phyloP scores from a whole-genome alignment of 73 alveolate species.

The Paramecium pentaurelia region DNA sequence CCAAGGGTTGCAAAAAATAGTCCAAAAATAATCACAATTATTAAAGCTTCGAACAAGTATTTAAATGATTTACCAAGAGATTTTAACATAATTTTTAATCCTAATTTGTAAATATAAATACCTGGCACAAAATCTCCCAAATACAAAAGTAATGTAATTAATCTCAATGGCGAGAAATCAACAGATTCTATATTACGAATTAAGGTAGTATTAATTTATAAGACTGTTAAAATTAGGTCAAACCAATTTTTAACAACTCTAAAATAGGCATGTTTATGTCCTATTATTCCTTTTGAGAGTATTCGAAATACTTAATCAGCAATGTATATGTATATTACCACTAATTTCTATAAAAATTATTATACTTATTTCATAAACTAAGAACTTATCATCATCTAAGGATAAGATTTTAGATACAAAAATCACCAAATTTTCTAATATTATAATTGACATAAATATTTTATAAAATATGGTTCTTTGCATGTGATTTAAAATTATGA shows the following conservation, averaged over 20 bases:
- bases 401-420: not conserved
- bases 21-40: not conserved
- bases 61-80: not conserved
- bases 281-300: not conserved
- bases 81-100: not conserved
- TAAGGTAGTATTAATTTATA: not conserved
- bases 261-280: conserved; percentile 3
- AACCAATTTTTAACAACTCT: not conserved
- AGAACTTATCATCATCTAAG: not conserved
- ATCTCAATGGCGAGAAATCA: not conserved
- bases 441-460: not conserved
- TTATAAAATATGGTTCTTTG: not conserved
- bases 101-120: not conserved
- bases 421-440: not conserved
- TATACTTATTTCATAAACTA: not conserved
- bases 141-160: not conserved
- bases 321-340: not conserved
- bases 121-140: not conserved
- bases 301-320: not conserved
- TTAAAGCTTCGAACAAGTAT: not conserved
- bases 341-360: not conserved
- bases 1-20: not conserved
- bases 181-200: not conserved
- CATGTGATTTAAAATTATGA: not conserved
- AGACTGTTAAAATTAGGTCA: not conserved